These are phyloP conservation scores for Apiospora sp. DNA, from an alignment of 2,329 filamentous ascomycete genomes.

Conservation along the genomic window DNA sequence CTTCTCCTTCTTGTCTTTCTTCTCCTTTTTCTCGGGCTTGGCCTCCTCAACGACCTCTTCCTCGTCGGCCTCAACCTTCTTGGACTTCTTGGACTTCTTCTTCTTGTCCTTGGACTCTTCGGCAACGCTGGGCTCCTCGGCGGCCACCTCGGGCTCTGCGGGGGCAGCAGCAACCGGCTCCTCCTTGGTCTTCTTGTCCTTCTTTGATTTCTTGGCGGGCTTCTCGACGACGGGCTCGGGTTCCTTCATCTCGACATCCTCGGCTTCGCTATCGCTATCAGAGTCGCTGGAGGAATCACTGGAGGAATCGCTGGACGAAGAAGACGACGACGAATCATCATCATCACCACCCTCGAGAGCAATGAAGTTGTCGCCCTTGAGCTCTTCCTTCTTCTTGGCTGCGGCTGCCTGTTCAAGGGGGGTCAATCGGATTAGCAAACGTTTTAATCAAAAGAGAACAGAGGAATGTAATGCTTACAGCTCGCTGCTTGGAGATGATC, in stretches of 20 bases:
- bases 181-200: slow-evolving; percentile 31
- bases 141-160: slow-evolving; percentile 25
- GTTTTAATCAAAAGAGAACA: not conserved
- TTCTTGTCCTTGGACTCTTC: slow-evolving; percentile 41
- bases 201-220: slow-evolving; percentile 39
- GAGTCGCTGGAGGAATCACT: slow-evolving; percentile 5
- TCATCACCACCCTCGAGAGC: not conserved
- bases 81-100: slow-evolving; percentile 39
- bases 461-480: slow-evolving; percentile 32
- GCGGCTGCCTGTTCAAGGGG: slow-evolving; percentile 36
- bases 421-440: slow-evolving; percentile 24
- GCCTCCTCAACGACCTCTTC: slow-evolving; percentile 23
- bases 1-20: slow-evolving; percentile 36
- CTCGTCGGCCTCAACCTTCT: slow-evolving; percentile 35
- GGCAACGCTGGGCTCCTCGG: slow-evolving; percentile 25
- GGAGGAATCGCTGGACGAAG: slow-evolving; percentile 6
- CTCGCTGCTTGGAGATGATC: slow-evolving; percentile 36
- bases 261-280: slow-evolving; percentile 14
- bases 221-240: slow-evolving; percentile 16
- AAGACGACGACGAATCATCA: not conserved
- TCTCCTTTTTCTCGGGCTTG: slow-evolving; percentile 30
- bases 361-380: slow-evolving; percentile 27
- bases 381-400: slow-evolving; percentile 35
- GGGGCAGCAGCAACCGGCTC: not conserved
- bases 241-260: slow-evolving; percentile 31